A percentile compares a stretch with the other conserved stretches of the same genome.
Evolutionary conservation across 23 red algal genomes (phyloP).

Genomic region (Chondrus crispus): DNA sequence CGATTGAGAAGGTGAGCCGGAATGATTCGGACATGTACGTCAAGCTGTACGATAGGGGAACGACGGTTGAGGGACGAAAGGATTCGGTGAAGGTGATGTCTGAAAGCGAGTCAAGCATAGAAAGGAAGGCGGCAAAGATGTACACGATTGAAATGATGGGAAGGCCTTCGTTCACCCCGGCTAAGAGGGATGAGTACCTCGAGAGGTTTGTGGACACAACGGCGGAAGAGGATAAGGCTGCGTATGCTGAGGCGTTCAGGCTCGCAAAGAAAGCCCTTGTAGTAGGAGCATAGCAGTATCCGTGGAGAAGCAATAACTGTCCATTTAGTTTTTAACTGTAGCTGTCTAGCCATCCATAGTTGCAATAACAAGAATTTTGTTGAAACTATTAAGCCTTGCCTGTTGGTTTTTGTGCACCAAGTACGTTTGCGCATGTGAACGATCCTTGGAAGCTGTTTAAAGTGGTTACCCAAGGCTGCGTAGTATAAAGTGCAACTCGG

Average conservation of each 20-base stretch:
- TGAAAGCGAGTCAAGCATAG: neutral
- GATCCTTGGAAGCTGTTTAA: too few relatives aligned
- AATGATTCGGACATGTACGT: neutral
- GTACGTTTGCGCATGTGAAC: too few relatives aligned
- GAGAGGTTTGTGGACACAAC: conserved; percentile 41
- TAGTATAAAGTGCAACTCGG: too few relatives aligned
- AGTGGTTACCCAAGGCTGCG: too few relatives aligned
- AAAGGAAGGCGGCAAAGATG: neutral
- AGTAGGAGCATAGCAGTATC: too few relatives aligned
- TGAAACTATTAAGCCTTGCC: too few relatives aligned
- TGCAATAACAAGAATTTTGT: too few relatives aligned
- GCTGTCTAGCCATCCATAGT: too few relatives aligned
- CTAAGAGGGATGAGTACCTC: conserved; percentile 19
- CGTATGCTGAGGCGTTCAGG: conserved; percentile 1
- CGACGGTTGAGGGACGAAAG: neutral
- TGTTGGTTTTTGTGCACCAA: too few relatives aligned
- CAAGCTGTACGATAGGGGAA: conserved; percentile 18
- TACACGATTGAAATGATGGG: neutral
- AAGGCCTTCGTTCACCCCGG: neutral
- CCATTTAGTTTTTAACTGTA: too few relatives aligned
- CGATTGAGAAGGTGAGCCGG: neutral
- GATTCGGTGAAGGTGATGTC: neutral
- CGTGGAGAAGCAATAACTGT: too few relatives aligned
- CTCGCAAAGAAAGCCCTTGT: conserved; percentile 27
- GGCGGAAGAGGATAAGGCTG: neutral